Percentiles rank a stretch among this genome's conserved stretches.
Conservation (phyloP, 148 eudicot genomes). For the Amaranthus hypochondriacus region DNA sequence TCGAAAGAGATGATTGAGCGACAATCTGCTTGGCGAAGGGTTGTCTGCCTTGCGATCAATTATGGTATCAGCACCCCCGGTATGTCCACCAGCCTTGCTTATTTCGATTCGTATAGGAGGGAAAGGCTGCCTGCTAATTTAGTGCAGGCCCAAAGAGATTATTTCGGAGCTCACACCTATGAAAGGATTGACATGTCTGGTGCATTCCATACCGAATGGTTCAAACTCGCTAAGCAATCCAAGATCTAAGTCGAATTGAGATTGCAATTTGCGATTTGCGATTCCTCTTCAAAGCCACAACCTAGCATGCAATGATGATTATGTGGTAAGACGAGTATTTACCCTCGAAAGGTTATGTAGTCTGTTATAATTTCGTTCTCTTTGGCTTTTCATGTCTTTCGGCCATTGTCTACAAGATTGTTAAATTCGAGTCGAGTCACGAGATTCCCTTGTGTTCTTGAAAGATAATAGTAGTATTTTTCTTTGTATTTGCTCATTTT, state of each 20-base stretch:
- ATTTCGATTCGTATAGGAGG: conserved; percentile 88
- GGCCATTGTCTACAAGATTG: too few relatives aligned
- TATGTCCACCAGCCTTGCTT: conserved; percentile 95
- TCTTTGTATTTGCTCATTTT: background rate
- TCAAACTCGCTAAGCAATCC: conserved; percentile 62
- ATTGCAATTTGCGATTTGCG: background rate
- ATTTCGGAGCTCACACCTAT: conserved; percentile 92
- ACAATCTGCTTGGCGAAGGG: conserved; percentile 81
- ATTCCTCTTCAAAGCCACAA: conserved; percentile 3
- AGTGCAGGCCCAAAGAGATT: conserved; percentile 94
- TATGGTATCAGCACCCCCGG: conserved; percentile 87
- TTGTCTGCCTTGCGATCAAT: conserved; percentile 70
- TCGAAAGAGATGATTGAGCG: conserved; percentile 75
- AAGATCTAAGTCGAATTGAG: conserved; percentile 31
- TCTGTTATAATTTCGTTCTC: too few relatives aligned
- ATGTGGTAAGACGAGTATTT: conserved; percentile 9
- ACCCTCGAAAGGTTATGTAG: background rate
- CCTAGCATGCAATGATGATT: background rate
- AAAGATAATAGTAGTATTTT: background rate
- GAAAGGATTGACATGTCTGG: conserved; percentile 77
- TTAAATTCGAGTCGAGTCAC: background rate
- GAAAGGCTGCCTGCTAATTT: conserved; percentile 74
- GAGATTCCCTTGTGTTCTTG: background rate
- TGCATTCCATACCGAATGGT: conserved; percentile 88
- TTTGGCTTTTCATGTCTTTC: too few relatives aligned